Base-by-base conservation (phyloP, 208 protist genomes). In the Trypanosoma caninum region DNA sequence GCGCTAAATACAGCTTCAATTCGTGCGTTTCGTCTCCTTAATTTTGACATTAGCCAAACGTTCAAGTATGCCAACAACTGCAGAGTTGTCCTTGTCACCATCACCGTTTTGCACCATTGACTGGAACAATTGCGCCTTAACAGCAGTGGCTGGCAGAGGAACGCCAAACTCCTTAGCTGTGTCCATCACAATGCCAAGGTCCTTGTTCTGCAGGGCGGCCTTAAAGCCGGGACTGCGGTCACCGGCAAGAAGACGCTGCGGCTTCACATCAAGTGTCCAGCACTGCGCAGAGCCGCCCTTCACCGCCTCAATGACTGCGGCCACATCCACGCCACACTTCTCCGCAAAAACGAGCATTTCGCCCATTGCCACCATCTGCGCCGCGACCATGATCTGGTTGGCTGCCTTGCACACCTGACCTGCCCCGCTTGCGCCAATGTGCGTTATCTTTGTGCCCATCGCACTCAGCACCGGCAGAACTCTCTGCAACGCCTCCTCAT, bases 351-450 rank as follows among this genome's bases (percentile, higher is more conserved):
- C 76, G 9, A 98, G 77, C 27, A 95, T 96, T 66, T 98, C 95
- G 3, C 78, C 80, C 73, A 98, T 84, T 5, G 94, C 97, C 20
- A 97, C 87, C 91, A 98, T 98, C 69, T 86, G 92, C 25, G 83
- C 86, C 8, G 89, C 89, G 31, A 98, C 93, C 78, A 97, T 92
- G 41, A 97, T 97, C 75, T 98, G 97, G 62, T 98, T 98, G 13
- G 87, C 87, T 50, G 93, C 92, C 73, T 98, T 98, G 69, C 93
- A 97, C 61, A 97, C 90, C 84, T 98, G 97, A 14, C 97, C 97
- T 2, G 80, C 79, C 0, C 97, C 97, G 25, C 75, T 65, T 45
- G 62, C 79, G 16, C 94, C 94, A 72, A 97, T 79, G 70, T 91
- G 85, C 20, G 86, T 94, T 50, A 97, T 79, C 37, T 53, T 85